A percentile compares a stretch with the other conserved stretches of the same genome.
phyloP scores from a whole-genome alignment of 495 filamentous ascomycete genomes.

The Aspergillus olivimuriae region DNA sequence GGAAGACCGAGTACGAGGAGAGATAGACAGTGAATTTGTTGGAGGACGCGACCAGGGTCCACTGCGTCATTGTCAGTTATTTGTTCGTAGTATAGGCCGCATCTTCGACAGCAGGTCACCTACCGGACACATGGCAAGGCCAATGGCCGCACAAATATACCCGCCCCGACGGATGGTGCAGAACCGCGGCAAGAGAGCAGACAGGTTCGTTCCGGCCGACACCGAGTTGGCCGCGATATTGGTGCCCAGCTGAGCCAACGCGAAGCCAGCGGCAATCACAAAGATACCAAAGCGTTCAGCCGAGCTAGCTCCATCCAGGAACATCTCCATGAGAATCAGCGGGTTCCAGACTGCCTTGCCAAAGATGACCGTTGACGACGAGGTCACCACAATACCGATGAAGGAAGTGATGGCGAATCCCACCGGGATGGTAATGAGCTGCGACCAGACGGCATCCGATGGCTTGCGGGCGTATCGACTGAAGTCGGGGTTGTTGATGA shows the following conservation, averaged over 20 bases:
- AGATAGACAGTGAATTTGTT: constrained; percentile 93
- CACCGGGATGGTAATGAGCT: constrained; percentile 78
- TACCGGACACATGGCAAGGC: constrained; percentile 79
- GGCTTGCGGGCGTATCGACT: constrained; percentile 78
- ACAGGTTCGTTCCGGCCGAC: constrained; percentile 86
- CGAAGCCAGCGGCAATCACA: constrained; percentile 74
- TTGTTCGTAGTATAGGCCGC: too few species aligned
- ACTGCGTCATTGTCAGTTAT: constrained; percentile 28
- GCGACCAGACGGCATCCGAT: constrained; percentile 77
- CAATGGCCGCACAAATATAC: constrained; percentile 79
- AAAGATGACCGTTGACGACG: constrained; percentile 74
- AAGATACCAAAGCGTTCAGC: constrained; percentile 84
- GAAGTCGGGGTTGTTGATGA: constrained; percentile 80
- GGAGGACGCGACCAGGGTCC: constrained; percentile 67
- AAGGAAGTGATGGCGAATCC: constrained; percentile 87
- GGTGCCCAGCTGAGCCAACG: constrained; percentile 82
- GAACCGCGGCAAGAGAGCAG: constrained; percentile 76
- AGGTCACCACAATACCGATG: constrained; percentile 90
- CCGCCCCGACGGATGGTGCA: constrained; percentile 86
- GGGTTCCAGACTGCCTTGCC: constrained; percentile 79
- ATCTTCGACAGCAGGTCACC: too few species aligned
- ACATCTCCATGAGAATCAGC: constrained; percentile 63
- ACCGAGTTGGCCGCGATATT: constrained; percentile 93
- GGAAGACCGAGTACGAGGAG: constrained; percentile 88
- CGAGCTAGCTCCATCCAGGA: constrained; percentile 68